phyloP scores from a whole-genome alignment of 1,284 basidiomycete genomes.

The Takashimella tepidaria region DNA sequence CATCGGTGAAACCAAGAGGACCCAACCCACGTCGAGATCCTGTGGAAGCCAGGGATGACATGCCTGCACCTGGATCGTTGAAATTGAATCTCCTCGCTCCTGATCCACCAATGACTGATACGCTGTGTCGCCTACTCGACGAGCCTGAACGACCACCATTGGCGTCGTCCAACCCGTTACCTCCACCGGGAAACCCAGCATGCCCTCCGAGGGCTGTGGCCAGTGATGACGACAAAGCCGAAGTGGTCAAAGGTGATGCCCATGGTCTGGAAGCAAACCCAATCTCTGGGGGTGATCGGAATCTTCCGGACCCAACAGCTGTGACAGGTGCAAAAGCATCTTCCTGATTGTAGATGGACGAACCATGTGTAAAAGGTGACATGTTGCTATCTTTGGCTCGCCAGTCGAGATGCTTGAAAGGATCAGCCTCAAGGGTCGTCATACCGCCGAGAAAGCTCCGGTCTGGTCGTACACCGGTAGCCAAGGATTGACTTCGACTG shows the following conservation, averaged over 20 bases:
- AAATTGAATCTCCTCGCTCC: conserved; percentile 36
- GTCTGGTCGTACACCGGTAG: conserved; percentile 37
- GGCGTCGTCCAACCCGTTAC: conserved; percentile 25
- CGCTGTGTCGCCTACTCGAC: conserved; percentile 75
- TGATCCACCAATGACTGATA: conserved; percentile 62
- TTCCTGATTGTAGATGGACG: conserved; percentile 16
- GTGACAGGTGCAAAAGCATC: not conserved
- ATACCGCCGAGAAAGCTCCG: conserved; percentile 30
- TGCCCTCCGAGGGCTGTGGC: conserved; percentile 24
- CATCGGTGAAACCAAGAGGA: conserved; percentile 58
- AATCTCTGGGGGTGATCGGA: conserved; percentile 22
- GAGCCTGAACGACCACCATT: conserved; percentile 54
- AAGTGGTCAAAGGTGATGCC: conserved; percentile 19
- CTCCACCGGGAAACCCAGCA: conserved; percentile 23
- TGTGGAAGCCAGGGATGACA: conserved; percentile 59
- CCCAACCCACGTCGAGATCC: conserved; percentile 29
- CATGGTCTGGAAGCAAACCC: conserved; percentile 21
- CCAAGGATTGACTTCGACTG: conserved; percentile 41
- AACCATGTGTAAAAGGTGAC: conserved; percentile 38
- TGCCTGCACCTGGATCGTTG: conserved; percentile 57
- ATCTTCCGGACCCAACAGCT: conserved; percentile 14
- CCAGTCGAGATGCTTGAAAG: conserved; percentile 16
- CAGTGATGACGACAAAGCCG: conserved; percentile 29
- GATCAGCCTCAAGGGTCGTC: conserved; percentile 21
- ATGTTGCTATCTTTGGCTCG: conserved; percentile 35